Evolutionary conservation across 176 grass and related monocot species (phyloP), one percentile per base, ranked within the genome.

Genomic region (Secale cereale): DNA sequence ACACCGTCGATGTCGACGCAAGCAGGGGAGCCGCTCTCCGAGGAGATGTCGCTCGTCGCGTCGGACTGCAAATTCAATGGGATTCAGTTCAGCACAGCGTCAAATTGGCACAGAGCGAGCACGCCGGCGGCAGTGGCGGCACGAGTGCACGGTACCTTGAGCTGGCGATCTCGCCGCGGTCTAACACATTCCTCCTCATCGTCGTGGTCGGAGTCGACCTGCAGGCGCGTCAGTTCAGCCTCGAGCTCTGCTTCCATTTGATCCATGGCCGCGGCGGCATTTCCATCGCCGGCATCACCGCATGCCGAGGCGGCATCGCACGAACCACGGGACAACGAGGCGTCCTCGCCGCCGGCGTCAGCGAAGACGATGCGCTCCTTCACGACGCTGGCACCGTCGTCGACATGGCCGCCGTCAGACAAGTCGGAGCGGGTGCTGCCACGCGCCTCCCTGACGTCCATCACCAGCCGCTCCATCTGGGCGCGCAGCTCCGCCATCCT

Each of bases 161-260:
- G 74, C n/a, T 43, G 22, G 5, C 22, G 22, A 81, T 80, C 83
- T 17, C 12, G 59, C 2, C 11, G 68, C 65, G 30, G 70, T 59
- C 17, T 72, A 3, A 15, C 32, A 36, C 6, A 25, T 13, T 89
- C 77, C 63, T 92, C 46, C 46, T 50, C 41, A 1, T 16, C 74
- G 13, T 32, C 62, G 31, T 20, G 30, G 23, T 76, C 77, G 8
- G 79, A 31, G 6, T 12, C 19, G 33, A 63, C 33, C 39, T 91
- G 88, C 54, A 97, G 35, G 15, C 78, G 90, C 64, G 81, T 65
- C 16, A 97, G 86, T 62, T 94, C 92, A 12, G 61, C 79, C 84
- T 98, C 91, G 20, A 95, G 86, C 80, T 95, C 93, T 7, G 81
- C 91, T 78, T 98, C 96, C 89, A 95, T 90, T 23, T 78, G 79